Conservation (phyloP, 176 grass and related monocot genomes). For the Otatea glauca region DNA sequence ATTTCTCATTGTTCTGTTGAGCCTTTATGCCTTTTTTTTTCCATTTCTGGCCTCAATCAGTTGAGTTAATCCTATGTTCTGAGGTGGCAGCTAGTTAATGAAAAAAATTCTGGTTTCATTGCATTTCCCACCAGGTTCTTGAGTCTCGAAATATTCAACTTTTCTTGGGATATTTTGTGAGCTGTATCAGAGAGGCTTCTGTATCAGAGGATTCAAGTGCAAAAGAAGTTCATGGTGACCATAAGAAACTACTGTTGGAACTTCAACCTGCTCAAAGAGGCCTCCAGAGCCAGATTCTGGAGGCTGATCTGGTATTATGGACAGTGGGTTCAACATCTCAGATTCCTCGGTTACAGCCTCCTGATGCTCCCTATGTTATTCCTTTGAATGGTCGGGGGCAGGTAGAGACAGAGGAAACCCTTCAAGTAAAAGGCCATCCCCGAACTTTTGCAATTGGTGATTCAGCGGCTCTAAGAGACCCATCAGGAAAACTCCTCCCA, state of each 20-base stretch:
- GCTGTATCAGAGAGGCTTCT: conserved; percentile 62
- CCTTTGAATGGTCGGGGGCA: conserved; percentile 85
- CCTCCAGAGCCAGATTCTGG: conserved; percentile 56
- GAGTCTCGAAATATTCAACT: conserved; percentile 85
- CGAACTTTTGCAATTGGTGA: conserved; percentile 95
- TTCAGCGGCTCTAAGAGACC: conserved; percentile 82
- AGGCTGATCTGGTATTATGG: conserved; percentile 87
- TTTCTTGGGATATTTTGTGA: conserved; percentile 88
- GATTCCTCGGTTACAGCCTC: conserved; percentile 72
- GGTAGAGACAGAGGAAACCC: conserved; percentile 94
- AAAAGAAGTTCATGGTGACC: conserved; percentile 28
- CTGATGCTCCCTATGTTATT: conserved; percentile 60
- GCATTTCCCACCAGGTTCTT: conserved; percentile 64
- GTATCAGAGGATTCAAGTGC: conserved; percentile 52
- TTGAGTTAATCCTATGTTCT: not conserved
- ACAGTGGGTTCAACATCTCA: conserved; percentile 86
- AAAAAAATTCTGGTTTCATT: not conserved
- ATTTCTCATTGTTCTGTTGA: conserved; percentile 12
- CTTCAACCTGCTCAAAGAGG: conserved; percentile 92
- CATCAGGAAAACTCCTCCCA: conserved; percentile 78
- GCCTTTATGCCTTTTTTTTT: not conserved
- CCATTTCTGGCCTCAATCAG: not conserved
- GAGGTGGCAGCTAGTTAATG: not conserved
- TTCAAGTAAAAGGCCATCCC: conserved; percentile 86
- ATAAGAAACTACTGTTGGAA: conserved; percentile 74